These are phyloP conservation scores for Salix koriyanagi DNA, from an alignment of 345 rosid species.

Conservation along the genomic window DNA sequence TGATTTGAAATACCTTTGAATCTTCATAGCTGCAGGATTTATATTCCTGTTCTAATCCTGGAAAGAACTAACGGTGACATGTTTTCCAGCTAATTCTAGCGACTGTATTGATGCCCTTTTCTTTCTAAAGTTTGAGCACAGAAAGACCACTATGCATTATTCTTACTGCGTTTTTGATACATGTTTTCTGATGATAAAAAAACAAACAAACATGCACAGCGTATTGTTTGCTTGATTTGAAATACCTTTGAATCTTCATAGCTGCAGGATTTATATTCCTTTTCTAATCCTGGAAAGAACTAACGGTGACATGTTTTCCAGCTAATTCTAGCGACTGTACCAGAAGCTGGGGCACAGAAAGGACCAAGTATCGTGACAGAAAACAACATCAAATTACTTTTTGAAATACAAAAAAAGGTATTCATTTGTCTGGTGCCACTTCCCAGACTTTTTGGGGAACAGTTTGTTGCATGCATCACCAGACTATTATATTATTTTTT, in stretches of 20 bases:
- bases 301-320: conserved; percentile 36
- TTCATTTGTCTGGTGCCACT: conserved; percentile 4
- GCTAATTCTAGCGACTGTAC: conserved; percentile 80
- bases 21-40: background rate
- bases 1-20: background rate
- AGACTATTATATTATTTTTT: background rate
- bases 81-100: conserved; percentile 74
- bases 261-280: background rate
- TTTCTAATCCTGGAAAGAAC: conserved; percentile 3
- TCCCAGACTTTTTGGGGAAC: background rate
- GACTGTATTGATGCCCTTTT: conserved; percentile 31
- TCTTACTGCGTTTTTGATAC: background rate
- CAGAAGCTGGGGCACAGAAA: conserved; percentile 41
- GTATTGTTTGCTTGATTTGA: background rate
- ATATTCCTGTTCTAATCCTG: background rate
- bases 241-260: background rate
- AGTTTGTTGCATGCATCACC: background rate
- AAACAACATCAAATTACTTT: conserved; percentile 77
- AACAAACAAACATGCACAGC: background rate
- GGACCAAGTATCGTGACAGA: conserved; percentile 76
- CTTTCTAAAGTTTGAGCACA: background rate
- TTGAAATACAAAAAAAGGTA: conserved; percentile 94
- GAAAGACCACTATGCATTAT: background rate
- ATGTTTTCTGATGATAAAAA: background rate
- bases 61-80: conserved; percentile 17